phyloP scores from a whole-genome alignment of 768 basidiomycete genomes.

The Russula ochroleuca region DNA sequence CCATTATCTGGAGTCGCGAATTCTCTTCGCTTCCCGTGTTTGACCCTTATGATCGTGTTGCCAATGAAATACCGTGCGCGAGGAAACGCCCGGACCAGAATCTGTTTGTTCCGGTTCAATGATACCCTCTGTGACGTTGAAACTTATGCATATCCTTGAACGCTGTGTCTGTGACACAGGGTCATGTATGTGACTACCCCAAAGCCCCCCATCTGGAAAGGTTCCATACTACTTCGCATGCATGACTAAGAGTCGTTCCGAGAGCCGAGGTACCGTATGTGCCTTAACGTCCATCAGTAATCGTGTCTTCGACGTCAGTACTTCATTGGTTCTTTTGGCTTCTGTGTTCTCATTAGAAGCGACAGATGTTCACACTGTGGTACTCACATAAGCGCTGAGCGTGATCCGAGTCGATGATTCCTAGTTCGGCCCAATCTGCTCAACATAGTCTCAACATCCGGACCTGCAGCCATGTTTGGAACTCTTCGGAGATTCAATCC shows the following conservation, averaged over 20 bases:
- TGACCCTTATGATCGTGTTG: not conserved
- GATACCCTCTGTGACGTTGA: not conserved
- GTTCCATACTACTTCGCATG: conserved; percentile 8
- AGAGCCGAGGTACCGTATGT: not conserved
- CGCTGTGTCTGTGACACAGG: not conserved
- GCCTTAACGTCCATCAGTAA: not conserved
- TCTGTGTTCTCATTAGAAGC: conserved; percentile 12
- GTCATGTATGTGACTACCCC: conserved; percentile 11
- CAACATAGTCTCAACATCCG: not conserved
- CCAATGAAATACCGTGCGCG: not conserved
- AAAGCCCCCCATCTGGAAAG: not conserved
- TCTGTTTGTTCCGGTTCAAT: not conserved
- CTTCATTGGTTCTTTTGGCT: not conserved
- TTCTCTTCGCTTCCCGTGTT: not conserved
- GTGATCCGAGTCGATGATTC: not conserved
- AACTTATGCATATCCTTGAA: not conserved
- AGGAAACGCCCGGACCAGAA: not conserved
- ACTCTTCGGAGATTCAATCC: conserved; percentile 1
- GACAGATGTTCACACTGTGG: not conserved
- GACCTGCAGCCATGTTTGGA: conserved; percentile 13
- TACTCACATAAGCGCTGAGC: conserved; percentile 1
- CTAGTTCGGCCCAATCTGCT: not conserved
- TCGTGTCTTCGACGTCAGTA: not conserved
- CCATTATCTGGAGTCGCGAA: not conserved
- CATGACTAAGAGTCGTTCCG: conserved; percentile 8